Conservation (phyloP, 2,329 filamentous ascomycete genomes). For the Onygenales sp. region DNA sequence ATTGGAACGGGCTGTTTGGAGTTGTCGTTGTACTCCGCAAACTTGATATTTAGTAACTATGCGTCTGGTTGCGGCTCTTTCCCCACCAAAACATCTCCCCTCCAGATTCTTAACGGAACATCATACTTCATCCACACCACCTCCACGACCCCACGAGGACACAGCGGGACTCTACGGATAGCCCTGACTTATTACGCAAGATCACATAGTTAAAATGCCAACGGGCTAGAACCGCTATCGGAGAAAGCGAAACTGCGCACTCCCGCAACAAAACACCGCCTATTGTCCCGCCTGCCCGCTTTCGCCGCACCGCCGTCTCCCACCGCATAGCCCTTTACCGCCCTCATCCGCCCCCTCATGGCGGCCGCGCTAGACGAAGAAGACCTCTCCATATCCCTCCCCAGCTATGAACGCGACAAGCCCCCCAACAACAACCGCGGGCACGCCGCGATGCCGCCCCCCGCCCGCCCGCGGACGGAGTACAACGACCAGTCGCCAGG, state of each 20-base stretch:
- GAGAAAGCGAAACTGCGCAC: too few species aligned
- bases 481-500: constrained; percentile 31
- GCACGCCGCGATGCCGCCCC: constrained; percentile 8
- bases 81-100: not conserved
- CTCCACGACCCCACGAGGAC: not conserved
- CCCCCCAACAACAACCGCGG: constrained; percentile 9
- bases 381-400: constrained; percentile 28
- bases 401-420: constrained; percentile 13
- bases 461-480: constrained; percentile 10
- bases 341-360: constrained; percentile 16
- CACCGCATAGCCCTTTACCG: not conserved
- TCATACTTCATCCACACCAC: not conserved
- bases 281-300: not conserved
- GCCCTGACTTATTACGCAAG: too few species aligned
- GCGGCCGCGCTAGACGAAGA: constrained; percentile 27
- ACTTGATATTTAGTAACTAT: not conserved
- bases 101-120: not conserved
- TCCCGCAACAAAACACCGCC: too few species aligned
- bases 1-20: too few species aligned
- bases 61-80: not conserved
- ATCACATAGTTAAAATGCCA: not conserved
- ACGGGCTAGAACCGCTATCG: not conserved
- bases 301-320: not conserved
- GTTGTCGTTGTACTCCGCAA: not conserved
- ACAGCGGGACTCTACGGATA: too few species aligned